Conservation (phyloP, 2,329 filamentous ascomycete genomes). For the Fusarium pilosicola region DNA sequence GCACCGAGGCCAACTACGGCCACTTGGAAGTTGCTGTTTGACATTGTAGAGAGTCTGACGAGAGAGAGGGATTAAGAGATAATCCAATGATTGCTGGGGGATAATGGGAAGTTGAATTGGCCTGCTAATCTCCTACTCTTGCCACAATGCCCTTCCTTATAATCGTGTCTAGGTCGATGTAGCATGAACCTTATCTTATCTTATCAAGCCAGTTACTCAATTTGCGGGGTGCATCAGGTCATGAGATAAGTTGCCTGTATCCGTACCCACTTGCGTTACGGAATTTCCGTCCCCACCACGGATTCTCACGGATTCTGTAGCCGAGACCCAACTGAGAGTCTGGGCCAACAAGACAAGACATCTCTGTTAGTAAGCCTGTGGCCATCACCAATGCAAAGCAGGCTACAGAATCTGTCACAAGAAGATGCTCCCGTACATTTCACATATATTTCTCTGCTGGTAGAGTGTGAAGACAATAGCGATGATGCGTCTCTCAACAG, state of each 20-base stretch:
- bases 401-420: rapidly evolving
- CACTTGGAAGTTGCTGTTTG: neutral
- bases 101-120: neutral
- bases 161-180: neutral
- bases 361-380: rapidly evolving
- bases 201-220: neutral
- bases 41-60: neutral
- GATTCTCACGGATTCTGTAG: constrained; percentile 5
- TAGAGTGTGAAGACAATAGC: neutral
- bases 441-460: rapidly evolving
- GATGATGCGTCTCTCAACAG: neutral
- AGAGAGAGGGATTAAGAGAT: neutral
- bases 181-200: neutral
- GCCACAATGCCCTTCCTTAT: neutral
- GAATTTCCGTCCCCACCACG: constrained; percentile 2
- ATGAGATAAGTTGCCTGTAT: neutral
- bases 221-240: neutral
- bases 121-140: neutral
- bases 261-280: neutral
- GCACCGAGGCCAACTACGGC: constrained; percentile 11
- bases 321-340: neutral
- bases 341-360: neutral
- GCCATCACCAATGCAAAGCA: rapidly evolving
- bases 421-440: rapidly evolving
- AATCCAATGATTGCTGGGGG: neutral